A percentile compares a stretch with the other conserved stretches of the same genome.
phyloP scores from a whole-genome alignment of 2,329 filamentous ascomycete genomes.

The Penicillium sp. region DNA sequence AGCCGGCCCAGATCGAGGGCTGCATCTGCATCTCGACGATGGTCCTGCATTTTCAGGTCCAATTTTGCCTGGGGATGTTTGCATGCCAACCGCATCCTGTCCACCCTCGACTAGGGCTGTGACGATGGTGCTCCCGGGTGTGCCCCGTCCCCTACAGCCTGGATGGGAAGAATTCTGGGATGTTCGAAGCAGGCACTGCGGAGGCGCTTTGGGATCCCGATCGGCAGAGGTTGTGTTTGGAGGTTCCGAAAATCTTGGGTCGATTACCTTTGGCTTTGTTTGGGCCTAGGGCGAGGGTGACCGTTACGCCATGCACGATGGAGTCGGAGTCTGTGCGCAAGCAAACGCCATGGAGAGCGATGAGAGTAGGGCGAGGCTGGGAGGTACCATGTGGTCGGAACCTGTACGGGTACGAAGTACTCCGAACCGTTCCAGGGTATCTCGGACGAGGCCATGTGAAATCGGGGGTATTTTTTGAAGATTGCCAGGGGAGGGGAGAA shows the following conservation, averaged over 20 bases:
- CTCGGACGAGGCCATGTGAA: too few species aligned
- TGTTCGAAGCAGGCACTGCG: background rate
- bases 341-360: background rate
- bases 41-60: conserved; percentile 2
- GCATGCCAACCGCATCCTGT: conserved; percentile 7
- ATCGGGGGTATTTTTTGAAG: too few species aligned
- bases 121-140: background rate
- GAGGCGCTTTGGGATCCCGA: conserved; percentile 8
- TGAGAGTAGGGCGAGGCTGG: conserved; percentile 5
- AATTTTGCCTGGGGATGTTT: conserved; percentile 1
- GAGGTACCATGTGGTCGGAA: conserved; percentile 10
- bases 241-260: conserved; percentile 21
- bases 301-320: conserved; percentile 27
- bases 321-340: conserved; percentile 21
- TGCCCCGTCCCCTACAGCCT: background rate
- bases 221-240: conserved; percentile 10
- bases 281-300: conserved; percentile 17
- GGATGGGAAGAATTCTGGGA: background rate
- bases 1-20: conserved; percentile 1
- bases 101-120: background rate
- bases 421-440: too few species aligned
- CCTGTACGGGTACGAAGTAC: background rate
- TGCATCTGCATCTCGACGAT: conserved; percentile 1
- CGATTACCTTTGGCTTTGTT: conserved; percentile 22
- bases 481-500: too few species aligned